Evolutionary conservation across 2,329 filamentous ascomycete genomes (phyloP).

Genomic region (Metarhizium brunneum): DNA sequence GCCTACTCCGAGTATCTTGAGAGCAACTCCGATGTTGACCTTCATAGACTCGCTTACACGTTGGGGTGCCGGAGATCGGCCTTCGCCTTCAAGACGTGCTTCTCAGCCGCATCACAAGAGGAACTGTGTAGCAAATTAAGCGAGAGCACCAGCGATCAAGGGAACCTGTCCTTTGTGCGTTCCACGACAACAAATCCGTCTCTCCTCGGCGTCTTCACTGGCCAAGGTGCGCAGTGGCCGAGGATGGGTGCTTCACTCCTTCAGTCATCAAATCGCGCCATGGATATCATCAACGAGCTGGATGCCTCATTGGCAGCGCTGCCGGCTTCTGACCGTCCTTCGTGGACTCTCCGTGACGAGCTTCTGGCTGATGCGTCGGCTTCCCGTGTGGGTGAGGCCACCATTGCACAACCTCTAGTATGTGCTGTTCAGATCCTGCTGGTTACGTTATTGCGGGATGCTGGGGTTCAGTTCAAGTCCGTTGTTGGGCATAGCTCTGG

Average conservation of each 20-base stretch:
- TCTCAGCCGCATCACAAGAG: too few species aligned
- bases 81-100: too few species aligned
- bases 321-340: neutral
- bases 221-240: constrained; percentile 23
- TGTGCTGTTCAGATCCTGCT: constrained; percentile 31
- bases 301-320: neutral
- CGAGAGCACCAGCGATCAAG: too few species aligned
- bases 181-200: too few species aligned
- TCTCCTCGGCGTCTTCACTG: constrained; percentile 22
- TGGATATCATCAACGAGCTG: neutral
- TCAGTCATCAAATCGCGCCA: neutral
- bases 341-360: constrained; percentile 4
- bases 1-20: too few species aligned
- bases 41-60: too few species aligned
- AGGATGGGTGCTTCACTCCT: constrained; percentile 21
- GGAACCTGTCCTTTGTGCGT: too few species aligned
- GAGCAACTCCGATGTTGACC: too few species aligned
- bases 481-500: constrained; percentile 31
- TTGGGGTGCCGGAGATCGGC: too few species aligned
- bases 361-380: neutral
- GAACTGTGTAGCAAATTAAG: too few species aligned
- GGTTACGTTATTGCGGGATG: constrained; percentile 23
- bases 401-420: constrained; percentile 2
- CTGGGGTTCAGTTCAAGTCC: constrained; percentile 19
- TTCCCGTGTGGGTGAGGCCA: too few species aligned